A percentile compares a stretch with the other conserved stretches of the same genome.
These are phyloP conservation scores for Gaeumannomyces tritici DNA, from an alignment of 2,329 filamentous ascomycete species.

Conservation along the genomic window DNA sequence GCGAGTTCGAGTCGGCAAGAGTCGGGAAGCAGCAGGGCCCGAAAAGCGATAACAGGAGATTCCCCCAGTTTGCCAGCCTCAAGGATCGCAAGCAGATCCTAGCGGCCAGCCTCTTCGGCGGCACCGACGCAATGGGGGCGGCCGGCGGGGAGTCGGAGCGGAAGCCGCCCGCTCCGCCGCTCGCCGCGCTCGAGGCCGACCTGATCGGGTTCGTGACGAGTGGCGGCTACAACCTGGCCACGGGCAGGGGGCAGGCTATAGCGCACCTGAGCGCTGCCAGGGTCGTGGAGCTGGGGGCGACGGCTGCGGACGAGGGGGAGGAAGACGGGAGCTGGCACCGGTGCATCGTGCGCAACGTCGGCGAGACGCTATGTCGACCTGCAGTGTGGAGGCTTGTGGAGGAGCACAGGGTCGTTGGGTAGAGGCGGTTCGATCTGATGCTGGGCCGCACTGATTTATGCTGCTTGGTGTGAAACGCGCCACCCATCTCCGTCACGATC, in stretches of 20 bases:
- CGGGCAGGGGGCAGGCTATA: conserved; percentile 67
- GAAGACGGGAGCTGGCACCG: conserved; percentile 13
- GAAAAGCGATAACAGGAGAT: conserved; percentile 10
- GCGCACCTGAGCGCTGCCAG: conserved; percentile 57
- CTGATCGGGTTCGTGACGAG: conserved; percentile 86
- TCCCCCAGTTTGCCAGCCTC: conserved; percentile 18
- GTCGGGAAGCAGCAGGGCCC: conserved; percentile 6
- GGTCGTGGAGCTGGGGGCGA: conserved; percentile 32
- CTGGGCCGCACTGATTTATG: no score
- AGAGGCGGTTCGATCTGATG: background rate
- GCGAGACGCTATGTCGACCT: conserved; percentile 37
- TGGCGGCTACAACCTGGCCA: conserved; percentile 70
- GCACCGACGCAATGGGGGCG: conserved; percentile 25
- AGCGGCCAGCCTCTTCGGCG: conserved; percentile 33
- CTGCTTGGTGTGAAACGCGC: no score
- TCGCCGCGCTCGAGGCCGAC: conserved; percentile 60
- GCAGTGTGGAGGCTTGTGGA: conserved; percentile 1
- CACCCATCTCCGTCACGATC: no score
- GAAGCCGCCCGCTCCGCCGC: conserved; percentile 41
- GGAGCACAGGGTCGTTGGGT: background rate
- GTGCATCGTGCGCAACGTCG: conserved; percentile 76
- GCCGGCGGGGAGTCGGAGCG: conserved; percentile 10
- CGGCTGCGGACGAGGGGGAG: conserved; percentile 12
- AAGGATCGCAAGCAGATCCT: conserved; percentile 32
- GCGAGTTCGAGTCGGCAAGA: conserved; percentile 29